Conservation (phyloP, 306 rosid species). For the Prunus salicina region DNA sequence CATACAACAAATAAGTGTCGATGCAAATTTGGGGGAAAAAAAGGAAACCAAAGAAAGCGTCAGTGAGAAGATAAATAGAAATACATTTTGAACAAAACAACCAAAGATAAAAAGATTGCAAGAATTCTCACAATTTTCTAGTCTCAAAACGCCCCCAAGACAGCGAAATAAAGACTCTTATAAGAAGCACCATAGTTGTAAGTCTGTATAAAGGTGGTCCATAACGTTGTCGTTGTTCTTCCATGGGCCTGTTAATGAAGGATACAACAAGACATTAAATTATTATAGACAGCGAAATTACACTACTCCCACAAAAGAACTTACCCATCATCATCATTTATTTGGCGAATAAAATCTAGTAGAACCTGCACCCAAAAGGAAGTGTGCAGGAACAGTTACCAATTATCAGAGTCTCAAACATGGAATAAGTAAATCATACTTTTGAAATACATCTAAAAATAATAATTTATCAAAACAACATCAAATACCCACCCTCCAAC, state of each 20-base stretch:
- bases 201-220: slow-evolving; percentile 90
- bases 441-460: slow-evolving; percentile 17
- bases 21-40: slow-evolving; percentile 1
- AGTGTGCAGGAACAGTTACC: slow-evolving; percentile 2
- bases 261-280: background rate
- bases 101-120: slow-evolving; percentile 6
- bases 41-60: background rate
- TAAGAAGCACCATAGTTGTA: slow-evolving; percentile 61
- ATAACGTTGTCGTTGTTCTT: slow-evolving; percentile 93
- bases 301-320: slow-evolving; percentile 9
- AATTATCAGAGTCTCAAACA: background rate
- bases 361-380: slow-evolving; percentile 63
- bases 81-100: background rate
- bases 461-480: background rate
- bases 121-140: slow-evolving; percentile 61
- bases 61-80: background rate
- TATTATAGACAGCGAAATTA: background rate
- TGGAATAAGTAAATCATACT: slow-evolving; percentile 3
- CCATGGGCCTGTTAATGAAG: slow-evolving; percentile 80
- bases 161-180: slow-evolving; percentile 63
- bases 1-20: slow-evolving; percentile 15
- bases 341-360: slow-evolving; percentile 74
- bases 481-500: background rate
- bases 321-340: slow-evolving; percentile 96
- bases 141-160: slow-evolving; percentile 65